These are phyloP conservation scores for Pseudocercospora fuligena DNA, from an alignment of 2,329 filamentous ascomycete genomes.

Conservation along the genomic window DNA sequence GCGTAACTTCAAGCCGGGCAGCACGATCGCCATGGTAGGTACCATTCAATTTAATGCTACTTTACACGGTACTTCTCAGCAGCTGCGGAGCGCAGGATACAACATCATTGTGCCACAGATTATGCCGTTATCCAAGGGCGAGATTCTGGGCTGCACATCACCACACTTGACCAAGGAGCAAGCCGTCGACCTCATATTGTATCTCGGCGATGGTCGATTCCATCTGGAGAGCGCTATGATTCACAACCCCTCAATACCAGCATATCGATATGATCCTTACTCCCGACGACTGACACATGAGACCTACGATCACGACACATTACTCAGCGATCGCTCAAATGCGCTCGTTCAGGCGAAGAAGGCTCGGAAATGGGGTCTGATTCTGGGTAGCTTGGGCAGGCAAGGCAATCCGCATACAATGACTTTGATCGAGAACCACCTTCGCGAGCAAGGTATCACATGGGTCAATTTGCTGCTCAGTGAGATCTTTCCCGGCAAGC, in stretches of 20 bases:
- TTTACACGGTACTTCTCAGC: slow-evolving; percentile 79
- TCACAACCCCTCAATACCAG: slow-evolving; percentile 87
- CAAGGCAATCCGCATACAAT: slow-evolving; percentile 97
- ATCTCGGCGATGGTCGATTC: slow-evolving; percentile 90
- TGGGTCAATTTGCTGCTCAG: slow-evolving; percentile 85
- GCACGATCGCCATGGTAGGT: slow-evolving; percentile 89
- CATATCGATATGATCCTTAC: slow-evolving; percentile 97
- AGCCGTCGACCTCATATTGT: slow-evolving; percentile 77
- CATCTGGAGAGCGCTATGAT: slow-evolving; percentile 99
- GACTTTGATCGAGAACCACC: slow-evolving; percentile 77
- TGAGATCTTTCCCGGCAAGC: slow-evolving; percentile 95
- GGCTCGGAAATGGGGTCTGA: slow-evolving; percentile 91
- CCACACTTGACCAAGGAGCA: slow-evolving; percentile 65
- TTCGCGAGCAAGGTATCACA: slow-evolving; percentile 73
- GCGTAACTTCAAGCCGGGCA: slow-evolving; percentile 82
- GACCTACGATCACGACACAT: slow-evolving; percentile 87
- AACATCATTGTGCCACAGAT: slow-evolving; percentile 88
- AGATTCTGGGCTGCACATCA: slow-evolving; percentile 96
- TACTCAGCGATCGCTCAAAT: slow-evolving; percentile 77
- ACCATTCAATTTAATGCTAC: slow-evolving; percentile 99
- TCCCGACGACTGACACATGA: slow-evolving; percentile 89
- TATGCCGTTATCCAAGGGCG: slow-evolving; percentile 86
- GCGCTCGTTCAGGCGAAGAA: slow-evolving; percentile 77
- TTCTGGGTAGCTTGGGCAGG: slow-evolving; percentile 86
- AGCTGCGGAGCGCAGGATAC: slow-evolving; percentile 83